These are phyloP conservation scores for Claviceps sorghi DNA, from an alignment of 2,329 filamentous ascomycete species.

Conservation along the genomic window DNA sequence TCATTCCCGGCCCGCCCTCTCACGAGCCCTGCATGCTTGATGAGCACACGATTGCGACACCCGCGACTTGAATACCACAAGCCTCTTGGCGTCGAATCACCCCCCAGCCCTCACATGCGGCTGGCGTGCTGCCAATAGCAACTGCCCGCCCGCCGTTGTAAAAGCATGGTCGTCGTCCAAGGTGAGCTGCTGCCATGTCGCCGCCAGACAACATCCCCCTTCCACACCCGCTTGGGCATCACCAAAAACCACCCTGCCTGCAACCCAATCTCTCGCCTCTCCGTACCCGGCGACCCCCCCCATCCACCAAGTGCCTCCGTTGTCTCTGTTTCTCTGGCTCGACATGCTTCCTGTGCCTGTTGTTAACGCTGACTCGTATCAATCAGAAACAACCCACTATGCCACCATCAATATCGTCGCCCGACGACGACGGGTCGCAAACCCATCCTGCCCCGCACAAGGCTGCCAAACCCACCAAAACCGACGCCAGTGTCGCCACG, in stretches of 20 bases:
- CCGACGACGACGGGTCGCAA: slow-evolving; percentile 9
- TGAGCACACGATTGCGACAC: not conserved
- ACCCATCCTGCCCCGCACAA: slow-evolving; percentile 5
- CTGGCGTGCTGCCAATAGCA: not conserved
- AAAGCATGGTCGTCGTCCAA: slow-evolving; percentile 1
- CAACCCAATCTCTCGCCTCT: not conserved
- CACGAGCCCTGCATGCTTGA: not conserved
- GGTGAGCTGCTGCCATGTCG: not conserved
- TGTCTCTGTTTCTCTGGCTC: not conserved
- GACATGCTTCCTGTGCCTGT: not conserved
- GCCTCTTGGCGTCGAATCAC: not conserved
- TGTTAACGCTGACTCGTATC: slow-evolving; percentile 6
- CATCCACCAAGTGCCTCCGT: not conserved
- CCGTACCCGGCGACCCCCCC: not conserved
- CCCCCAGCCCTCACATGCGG: not conserved
- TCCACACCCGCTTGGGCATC: slow-evolving; percentile 1
- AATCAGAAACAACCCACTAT: slow-evolving; percentile 10
- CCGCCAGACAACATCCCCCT: not conserved
- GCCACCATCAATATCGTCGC: slow-evolving; percentile 9
- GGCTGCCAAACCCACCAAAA: slow-evolving; percentile 2
- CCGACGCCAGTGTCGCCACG: not conserved
- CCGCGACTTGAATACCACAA: not conserved
- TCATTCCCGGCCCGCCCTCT: not conserved
- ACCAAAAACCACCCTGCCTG: not conserved
- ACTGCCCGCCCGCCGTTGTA: not conserved